A percentile compares a stretch with the other conserved stretches of the same genome.
Conservation (phyloP, 768 basidiomycete species). For the Crucibulum laeve region DNA sequence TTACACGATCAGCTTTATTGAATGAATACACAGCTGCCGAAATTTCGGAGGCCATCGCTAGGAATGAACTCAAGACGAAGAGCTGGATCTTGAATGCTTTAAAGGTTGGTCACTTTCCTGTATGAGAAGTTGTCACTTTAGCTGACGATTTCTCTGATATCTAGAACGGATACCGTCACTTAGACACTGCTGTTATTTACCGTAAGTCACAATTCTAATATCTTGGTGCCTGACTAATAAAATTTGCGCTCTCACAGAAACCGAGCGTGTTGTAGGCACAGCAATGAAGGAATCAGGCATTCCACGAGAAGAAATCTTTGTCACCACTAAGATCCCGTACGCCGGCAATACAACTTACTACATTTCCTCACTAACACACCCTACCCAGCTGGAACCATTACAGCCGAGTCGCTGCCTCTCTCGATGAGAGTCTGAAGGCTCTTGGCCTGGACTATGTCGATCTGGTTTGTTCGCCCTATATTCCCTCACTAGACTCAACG, state of each 20-base stretch:
- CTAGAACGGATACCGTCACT: background rate
- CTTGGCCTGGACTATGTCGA: constrained; percentile 1
- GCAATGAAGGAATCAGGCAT: background rate
- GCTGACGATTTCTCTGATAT: background rate
- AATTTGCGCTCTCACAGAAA: background rate
- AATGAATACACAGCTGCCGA: too few species aligned
- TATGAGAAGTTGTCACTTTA: background rate
- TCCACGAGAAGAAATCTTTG: background rate
- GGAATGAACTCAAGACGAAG: too few species aligned
- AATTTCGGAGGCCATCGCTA: too few species aligned
- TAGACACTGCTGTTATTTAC: background rate
- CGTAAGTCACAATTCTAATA: background rate
- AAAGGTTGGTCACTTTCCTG: background rate
- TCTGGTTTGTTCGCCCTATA: background rate
- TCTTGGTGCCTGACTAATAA: background rate
- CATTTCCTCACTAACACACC: background rate
- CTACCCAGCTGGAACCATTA: background rate
- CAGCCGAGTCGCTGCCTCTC: background rate
- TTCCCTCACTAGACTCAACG: background rate
- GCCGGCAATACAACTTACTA: background rate
- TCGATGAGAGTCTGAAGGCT: background rate
- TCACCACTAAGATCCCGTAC: constrained; percentile 1
- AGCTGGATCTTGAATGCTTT: background rate
- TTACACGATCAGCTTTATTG: too few species aligned
- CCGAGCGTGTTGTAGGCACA: background rate